These are phyloP conservation scores for Lepidium aucheri DNA, from an alignment of 345 rosid species.

Conservation along the genomic window DNA sequence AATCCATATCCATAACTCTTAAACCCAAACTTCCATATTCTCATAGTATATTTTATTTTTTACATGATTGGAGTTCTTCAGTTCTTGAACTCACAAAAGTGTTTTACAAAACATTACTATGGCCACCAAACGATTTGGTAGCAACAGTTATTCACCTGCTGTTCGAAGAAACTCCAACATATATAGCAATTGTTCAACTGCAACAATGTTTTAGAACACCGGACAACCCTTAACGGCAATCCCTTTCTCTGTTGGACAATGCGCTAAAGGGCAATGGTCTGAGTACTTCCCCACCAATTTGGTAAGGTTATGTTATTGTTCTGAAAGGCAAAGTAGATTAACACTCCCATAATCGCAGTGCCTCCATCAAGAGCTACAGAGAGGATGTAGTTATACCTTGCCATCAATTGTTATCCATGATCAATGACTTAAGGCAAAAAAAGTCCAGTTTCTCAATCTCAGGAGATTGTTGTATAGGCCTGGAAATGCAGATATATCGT, in stretches of 20 bases:
- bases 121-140: neutral
- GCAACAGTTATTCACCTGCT: neutral
- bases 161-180: neutral
- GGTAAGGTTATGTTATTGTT: slow-evolving; percentile 38
- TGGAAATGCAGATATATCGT: no score
- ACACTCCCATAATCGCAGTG: slow-evolving; percentile 57
- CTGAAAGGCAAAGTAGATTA: slow-evolving; percentile 55
- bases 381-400: slow-evolving; percentile 51
- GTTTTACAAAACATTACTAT: neutral
- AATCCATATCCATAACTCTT: no score
- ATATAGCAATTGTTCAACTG: neutral
- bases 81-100: neutral
- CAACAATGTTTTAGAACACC: slow-evolving; percentile 22
- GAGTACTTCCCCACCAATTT: slow-evolving; percentile 57
- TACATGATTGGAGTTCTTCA: neutral
- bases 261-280: slow-evolving; percentile 61
- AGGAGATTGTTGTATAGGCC: no score
- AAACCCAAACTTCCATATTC: no score
- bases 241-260: slow-evolving; percentile 63
- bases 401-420: no score
- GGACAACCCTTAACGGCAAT: slow-evolving; percentile 45
- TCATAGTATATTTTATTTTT: no score
- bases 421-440: no score
- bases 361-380: slow-evolving; percentile 81
- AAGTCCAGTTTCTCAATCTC: no score